Conservation (phyloP, 2,329 filamentous ascomycete genomes). For the Fusarium nodosum region DNA sequence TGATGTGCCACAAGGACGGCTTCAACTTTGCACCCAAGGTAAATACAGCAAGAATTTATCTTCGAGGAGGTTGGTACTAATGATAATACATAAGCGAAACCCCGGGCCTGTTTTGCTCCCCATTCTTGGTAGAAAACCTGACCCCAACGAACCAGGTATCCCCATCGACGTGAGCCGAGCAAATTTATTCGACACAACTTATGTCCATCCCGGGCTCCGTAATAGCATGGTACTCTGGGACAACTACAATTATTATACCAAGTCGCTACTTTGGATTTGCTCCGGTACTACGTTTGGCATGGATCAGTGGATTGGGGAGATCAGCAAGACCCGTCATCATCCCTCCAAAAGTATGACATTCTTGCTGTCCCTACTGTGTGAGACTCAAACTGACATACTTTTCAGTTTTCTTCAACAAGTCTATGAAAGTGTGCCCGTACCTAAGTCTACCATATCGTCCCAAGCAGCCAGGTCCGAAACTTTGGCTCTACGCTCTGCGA, state of each 20-base stretch:
- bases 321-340: not conserved
- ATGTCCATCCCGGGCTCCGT: not conserved
- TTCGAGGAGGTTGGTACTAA: rapidly evolving
- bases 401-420: conserved; percentile 14
- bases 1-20: conserved; percentile 14
- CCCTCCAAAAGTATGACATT: not conserved
- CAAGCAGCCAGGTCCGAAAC: not conserved
- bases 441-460: not conserved
- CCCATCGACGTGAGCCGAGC: conserved; percentile 14
- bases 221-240: conserved; percentile 10
- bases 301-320: not conserved
- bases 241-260: conserved; percentile 8
- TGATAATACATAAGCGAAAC: not conserved
- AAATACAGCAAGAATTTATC: rapidly evolving
- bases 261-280: not conserved
- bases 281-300: not conserved
- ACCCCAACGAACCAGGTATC: not conserved
- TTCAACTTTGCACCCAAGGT: conserved; percentile 15
- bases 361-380: too few relatives aligned
- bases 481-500: conserved; percentile 2
- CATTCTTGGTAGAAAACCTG: not conserved
- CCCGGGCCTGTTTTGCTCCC: not conserved
- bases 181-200: conserved; percentile 4
- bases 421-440: conserved; percentile 7
- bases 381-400: not conserved